Conservation (phyloP, 176 grass and related monocot species). For the Tuctoria greenei region DNA sequence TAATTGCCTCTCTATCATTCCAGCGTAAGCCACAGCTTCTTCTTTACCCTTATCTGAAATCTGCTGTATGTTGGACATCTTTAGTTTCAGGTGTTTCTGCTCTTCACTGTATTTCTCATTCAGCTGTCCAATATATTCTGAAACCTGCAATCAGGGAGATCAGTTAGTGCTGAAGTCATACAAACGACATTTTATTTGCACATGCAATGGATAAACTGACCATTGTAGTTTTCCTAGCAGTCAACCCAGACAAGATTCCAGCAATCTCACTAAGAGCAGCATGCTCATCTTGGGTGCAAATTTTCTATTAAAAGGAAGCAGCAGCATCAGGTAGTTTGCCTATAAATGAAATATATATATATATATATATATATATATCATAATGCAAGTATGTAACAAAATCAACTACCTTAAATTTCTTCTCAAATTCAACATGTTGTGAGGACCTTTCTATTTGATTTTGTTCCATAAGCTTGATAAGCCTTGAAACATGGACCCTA, state of each 20-base stretch:
- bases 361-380: no score
- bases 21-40: constrained; percentile 38
- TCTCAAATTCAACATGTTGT: constrained; percentile 57
- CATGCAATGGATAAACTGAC: constrained; percentile 43
- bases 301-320: constrained; percentile 51
- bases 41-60: constrained; percentile 48
- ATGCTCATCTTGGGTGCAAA: constrained; percentile 61
- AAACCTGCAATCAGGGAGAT: constrained; percentile 55
- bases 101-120: constrained; percentile 56
- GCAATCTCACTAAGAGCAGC: constrained; percentile 59
- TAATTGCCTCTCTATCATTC: constrained; percentile 42
- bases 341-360: constrained; percentile 22
- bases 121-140: constrained; percentile 43
- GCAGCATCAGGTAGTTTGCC: not conserved
- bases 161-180: constrained; percentile 6
- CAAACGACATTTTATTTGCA: not conserved
- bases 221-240: constrained; percentile 55
- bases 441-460: constrained; percentile 43
- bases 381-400: constrained; percentile 17
- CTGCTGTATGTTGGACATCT: constrained; percentile 54
- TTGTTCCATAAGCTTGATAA: constrained; percentile 56
- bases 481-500: constrained; percentile 35
- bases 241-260: constrained; percentile 61
- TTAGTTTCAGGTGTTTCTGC: constrained; percentile 33
- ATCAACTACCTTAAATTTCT: constrained; percentile 65